Conservation (phyloP, 164 flowering plant genomes). For the Berberis vulgaris region DNA sequence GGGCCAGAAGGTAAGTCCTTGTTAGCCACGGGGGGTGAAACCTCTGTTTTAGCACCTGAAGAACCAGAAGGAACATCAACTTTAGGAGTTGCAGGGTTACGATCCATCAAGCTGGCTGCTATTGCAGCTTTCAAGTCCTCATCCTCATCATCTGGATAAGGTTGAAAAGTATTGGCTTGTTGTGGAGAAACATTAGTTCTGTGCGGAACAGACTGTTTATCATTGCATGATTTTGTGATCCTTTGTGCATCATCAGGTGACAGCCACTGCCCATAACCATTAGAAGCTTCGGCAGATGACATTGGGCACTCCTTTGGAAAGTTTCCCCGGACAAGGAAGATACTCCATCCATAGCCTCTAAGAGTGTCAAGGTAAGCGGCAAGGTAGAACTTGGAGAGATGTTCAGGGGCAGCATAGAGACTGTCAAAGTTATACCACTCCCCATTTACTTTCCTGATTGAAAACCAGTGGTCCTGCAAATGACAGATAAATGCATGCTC, state of each 20-base stretch:
- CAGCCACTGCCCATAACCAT: constrained; percentile 88
- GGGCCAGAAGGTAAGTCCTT: neutral
- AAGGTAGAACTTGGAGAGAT: constrained; percentile 95
- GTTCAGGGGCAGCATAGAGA: constrained; percentile 82
- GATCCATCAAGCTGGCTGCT: constrained; percentile 76
- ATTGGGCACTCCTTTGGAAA: constrained; percentile 82
- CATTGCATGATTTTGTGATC: constrained; percentile 64
- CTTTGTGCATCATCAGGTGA: constrained; percentile 84
- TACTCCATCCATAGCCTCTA: constrained; percentile 88
- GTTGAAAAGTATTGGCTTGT: constrained; percentile 15
- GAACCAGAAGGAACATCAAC: constrained; percentile 6
- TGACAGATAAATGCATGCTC: constrained; percentile 95
- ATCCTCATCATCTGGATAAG: constrained; percentile 32
- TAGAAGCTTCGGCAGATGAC: constrained; percentile 63
- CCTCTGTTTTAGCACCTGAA: constrained; percentile 4
- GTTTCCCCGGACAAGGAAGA: constrained; percentile 82
- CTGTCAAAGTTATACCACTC: constrained; percentile 98
- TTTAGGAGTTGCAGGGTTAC: constrained; percentile 20
- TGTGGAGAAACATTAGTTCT: constrained; percentile 10
- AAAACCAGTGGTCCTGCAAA: constrained; percentile 92
- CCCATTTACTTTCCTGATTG: constrained; percentile 86
- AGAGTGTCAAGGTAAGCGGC: constrained; percentile 83
- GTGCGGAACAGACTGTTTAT: constrained; percentile 17
- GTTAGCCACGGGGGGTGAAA: neutral
- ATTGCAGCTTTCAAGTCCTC: constrained; percentile 86